Percentiles rank a stretch among this genome's conserved stretches.
Evolutionary conservation across 2,329 filamentous ascomycete species (phyloP).

Genomic region (Pyricularia sp.): DNA sequence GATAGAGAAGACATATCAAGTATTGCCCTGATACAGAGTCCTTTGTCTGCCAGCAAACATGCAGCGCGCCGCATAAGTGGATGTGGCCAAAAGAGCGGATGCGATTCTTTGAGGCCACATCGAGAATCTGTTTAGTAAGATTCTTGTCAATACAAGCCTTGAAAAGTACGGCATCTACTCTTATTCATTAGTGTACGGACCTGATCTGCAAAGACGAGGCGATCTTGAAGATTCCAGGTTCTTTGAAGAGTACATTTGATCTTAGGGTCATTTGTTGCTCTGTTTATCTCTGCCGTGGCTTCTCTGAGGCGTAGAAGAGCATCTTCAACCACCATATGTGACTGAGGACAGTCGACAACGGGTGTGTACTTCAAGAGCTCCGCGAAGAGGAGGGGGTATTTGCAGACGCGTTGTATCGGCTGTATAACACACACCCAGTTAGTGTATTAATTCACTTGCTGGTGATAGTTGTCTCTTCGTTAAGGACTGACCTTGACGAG

Average conservation of each 20-base stretch:
- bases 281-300: constrained; percentile 71
- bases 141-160: background rate
- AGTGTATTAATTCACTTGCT: background rate
- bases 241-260: constrained; percentile 65
- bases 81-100: constrained; percentile 76
- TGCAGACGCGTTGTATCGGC: constrained; percentile 89
- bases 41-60: constrained; percentile 71
- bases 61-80: constrained; percentile 70
- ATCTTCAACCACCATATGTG: constrained; percentile 71
- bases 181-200: constrained; percentile 33
- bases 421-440: constrained; percentile 24
- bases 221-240: constrained; percentile 77
- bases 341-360: constrained; percentile 73
- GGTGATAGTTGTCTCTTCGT: background rate
- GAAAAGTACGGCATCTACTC: background rate
- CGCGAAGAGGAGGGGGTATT: constrained; percentile 78
- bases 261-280: constrained; percentile 67
- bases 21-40: constrained; percentile 66
- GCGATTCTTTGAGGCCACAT: constrained; percentile 48
- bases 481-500: constrained; percentile 65
- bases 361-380: constrained; percentile 79
- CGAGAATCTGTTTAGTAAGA: constrained; percentile 31
- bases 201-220: constrained; percentile 64
- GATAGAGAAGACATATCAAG: constrained; percentile 79
- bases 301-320: constrained; percentile 63